Conservation (phyloP, 768 basidiomycete genomes). For the Suillus subalutaceus region DNA sequence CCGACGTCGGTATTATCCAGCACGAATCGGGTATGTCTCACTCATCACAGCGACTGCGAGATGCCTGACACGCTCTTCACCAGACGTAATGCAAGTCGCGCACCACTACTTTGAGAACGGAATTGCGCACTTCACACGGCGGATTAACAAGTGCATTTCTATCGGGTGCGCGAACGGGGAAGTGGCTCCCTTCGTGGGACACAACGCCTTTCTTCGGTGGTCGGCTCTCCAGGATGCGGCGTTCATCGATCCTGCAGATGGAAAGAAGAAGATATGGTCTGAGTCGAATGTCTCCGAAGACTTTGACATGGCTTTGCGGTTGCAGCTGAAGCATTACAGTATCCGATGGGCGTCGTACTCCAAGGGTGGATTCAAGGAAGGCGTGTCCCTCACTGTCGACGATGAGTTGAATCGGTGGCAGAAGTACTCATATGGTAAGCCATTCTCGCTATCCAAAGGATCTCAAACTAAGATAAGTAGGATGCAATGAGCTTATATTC, state of each 20-base stretch:
- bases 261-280: conserved; percentile 56
- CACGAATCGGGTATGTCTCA: conserved; percentile 69
- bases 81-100: conserved; percentile 61
- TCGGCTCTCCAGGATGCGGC: conserved; percentile 59
- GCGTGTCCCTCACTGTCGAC: conserved; percentile 81
- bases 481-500: conserved; percentile 80
- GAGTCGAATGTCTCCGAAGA: conserved; percentile 63
- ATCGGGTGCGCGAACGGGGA: conserved; percentile 43
- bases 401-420: conserved; percentile 91
- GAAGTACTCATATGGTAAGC: conserved; percentile 72
- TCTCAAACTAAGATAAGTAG: conserved; percentile 30
- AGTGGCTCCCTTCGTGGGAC: conserved; percentile 48
- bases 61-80: conserved; percentile 13
- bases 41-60: too few species aligned
- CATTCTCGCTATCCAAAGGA: conserved; percentile 39
- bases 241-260: conserved; percentile 53
- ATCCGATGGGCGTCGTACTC: conserved; percentile 78
- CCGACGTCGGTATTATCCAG: conserved; percentile 90
- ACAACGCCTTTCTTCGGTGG: conserved; percentile 61
- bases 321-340: conserved; percentile 12
- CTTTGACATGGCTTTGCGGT: conserved; percentile 61
- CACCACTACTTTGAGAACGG: conserved; percentile 54
- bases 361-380: conserved; percentile 85
- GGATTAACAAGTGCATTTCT: conserved; percentile 49
- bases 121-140: conserved; percentile 50